Conservation (phyloP, 768 basidiomycete genomes). For the Tricholomella constricta region DNA sequence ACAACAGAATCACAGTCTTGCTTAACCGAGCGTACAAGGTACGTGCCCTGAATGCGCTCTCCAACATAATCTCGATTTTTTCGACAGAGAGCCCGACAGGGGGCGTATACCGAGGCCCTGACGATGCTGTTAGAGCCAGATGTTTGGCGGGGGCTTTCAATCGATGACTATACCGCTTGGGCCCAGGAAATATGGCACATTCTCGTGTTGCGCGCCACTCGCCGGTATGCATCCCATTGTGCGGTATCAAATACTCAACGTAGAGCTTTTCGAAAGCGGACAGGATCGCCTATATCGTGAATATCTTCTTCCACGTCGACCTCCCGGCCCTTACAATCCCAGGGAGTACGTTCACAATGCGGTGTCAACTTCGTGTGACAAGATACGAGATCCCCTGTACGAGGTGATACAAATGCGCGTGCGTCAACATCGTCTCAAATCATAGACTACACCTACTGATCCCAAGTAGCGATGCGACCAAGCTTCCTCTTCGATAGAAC, state of each 20-base stretch:
- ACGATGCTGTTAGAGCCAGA: slow-evolving; percentile 64
- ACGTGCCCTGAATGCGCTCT: not conserved
- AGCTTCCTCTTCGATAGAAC: slow-evolving; percentile 60
- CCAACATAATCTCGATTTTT: not conserved
- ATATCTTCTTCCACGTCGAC: slow-evolving; percentile 60
- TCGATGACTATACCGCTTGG: slow-evolving; percentile 73
- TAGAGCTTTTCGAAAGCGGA: slow-evolving; percentile 42
- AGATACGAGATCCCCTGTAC: slow-evolving; percentile 45
- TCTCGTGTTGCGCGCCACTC: slow-evolving; percentile 63
- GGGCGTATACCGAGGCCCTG: slow-evolving; percentile 63
- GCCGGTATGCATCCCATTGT: slow-evolving; percentile 63
- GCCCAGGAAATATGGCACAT: slow-evolving; percentile 79
- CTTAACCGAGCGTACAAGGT: slow-evolving; percentile 75
- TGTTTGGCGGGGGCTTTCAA: slow-evolving; percentile 67
- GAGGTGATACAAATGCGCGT: slow-evolving; percentile 51
- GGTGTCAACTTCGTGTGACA: slow-evolving; percentile 38
- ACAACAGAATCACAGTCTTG: slow-evolving; percentile 58
- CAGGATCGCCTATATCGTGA: slow-evolving; percentile 69
- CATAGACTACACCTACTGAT: slow-evolving; percentile 5
- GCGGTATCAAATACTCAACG: slow-evolving; percentile 3
- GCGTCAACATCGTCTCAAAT: slow-evolving; percentile 19
- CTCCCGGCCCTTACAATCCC: slow-evolving; percentile 53
- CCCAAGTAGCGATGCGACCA: slow-evolving; percentile 60
- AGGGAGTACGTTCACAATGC: slow-evolving; percentile 59
- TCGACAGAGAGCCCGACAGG: slow-evolving; percentile 65